A percentile compares a stretch with the other conserved stretches of the same genome.
Conservation (phyloP, 176 grass and related monocot genomes). For the Saccharum officinarum region DNA sequence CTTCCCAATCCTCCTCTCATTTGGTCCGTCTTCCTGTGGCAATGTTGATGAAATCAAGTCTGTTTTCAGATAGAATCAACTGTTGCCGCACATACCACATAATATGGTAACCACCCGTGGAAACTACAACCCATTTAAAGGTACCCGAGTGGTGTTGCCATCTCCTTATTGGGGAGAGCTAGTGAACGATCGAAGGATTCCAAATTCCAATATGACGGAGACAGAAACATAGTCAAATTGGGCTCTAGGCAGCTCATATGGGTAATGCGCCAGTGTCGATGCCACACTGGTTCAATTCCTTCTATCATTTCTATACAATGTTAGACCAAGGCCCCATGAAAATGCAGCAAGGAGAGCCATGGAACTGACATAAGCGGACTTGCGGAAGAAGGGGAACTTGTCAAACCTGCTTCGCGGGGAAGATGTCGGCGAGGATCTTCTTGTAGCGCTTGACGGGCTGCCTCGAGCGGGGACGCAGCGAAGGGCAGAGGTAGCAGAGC, state of each 20-base stretch:
- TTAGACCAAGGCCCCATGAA: background rate
- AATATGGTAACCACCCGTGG: background rate
- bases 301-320: background rate
- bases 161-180: background rate
- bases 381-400: background rate
- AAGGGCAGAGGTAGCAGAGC: constrained; percentile 65
- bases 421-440: constrained; percentile 77
- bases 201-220: background rate
- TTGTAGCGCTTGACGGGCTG: constrained; percentile 79
- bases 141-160: no score
- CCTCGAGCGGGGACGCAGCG: constrained; percentile 49
- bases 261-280: background rate
- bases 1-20: constrained; percentile 69
- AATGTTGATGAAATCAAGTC: background rate
- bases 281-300: background rate
- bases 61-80: background rate
- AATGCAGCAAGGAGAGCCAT: background rate
- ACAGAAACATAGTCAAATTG: background rate
- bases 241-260: background rate
- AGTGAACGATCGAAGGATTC: background rate
- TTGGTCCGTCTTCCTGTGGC: constrained; percentile 53
- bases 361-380: background rate
- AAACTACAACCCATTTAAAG: background rate
- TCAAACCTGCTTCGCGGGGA: constrained; percentile 55
- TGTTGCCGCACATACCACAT: background rate